phyloP scores from a whole-genome alignment of 192 early-diverging fungal species.

The Coemansia sp. region DNA sequence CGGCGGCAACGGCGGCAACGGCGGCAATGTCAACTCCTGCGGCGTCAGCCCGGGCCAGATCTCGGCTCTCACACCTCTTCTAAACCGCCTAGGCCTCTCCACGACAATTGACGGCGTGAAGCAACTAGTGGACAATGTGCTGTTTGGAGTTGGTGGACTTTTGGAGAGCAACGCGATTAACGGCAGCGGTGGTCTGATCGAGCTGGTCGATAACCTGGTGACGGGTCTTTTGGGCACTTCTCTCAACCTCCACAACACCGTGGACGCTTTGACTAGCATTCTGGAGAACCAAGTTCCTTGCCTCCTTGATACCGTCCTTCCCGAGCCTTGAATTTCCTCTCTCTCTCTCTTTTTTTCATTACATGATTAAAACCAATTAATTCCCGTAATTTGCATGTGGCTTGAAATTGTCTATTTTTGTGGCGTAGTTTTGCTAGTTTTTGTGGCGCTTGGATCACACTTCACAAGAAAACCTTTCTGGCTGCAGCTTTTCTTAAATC shows the following conservation, averaged over 20 bases:
- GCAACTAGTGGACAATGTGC: constrained; percentile 42
- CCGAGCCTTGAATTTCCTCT: constrained; percentile 23
- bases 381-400: background rate
- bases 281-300: constrained; percentile 46
- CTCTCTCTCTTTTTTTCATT: background rate
- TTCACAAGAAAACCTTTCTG: no score
- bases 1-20: constrained; percentile 12
- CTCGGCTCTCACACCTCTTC: constrained; percentile 46
- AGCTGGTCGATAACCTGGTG: constrained; percentile 47
- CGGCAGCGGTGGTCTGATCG: constrained; percentile 27
- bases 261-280: constrained; percentile 34
- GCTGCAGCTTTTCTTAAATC: no score
- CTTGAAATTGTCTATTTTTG: background rate
- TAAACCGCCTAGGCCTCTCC: constrained; percentile 35
- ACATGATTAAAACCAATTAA: constrained; percentile 1
- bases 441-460: no score
- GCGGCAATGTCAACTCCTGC: constrained; percentile 27
- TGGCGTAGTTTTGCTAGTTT: constrained; percentile 1
- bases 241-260: constrained; percentile 38
- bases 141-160: constrained; percentile 29
- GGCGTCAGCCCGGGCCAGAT: constrained; percentile 40
- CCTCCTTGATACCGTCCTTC: constrained; percentile 45
- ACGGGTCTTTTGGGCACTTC: constrained; percentile 36
- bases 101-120: constrained; percentile 40
- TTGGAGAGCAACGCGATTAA: constrained; percentile 33